Conservation (phyloP, 495 filamentous ascomycete species). For the Aspergillus mulundensis region DNA sequence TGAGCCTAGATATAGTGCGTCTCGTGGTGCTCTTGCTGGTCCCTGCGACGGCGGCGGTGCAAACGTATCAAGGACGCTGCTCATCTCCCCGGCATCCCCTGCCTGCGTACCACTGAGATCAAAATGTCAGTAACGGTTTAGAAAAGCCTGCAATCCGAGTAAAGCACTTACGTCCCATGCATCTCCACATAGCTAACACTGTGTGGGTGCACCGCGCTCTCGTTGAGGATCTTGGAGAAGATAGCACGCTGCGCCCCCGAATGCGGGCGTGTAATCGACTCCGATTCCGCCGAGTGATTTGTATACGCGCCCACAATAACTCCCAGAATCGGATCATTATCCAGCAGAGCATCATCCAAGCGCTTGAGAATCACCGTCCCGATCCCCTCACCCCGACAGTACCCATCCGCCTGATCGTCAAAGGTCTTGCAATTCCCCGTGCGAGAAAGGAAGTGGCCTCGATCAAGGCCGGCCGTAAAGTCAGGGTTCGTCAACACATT, state of each 20-base stretch:
- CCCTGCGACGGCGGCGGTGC: conserved; percentile 12
- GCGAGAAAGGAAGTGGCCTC: conserved; percentile 67
- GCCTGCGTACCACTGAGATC: conserved; percentile 43
- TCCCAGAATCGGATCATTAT: conserved; percentile 45
- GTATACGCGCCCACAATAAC: conserved; percentile 34
- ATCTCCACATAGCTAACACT: conserved; percentile 51
- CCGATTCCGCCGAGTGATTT: conserved; percentile 45
- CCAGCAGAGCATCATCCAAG: conserved; percentile 42
- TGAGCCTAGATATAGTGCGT: conserved; percentile 26
- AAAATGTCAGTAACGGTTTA: too few relatives aligned
- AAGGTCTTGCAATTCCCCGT: conserved; percentile 66
- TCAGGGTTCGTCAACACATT: conserved; percentile 27
- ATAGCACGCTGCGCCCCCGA: conserved; percentile 43
- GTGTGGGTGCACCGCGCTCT: conserved; percentile 38
- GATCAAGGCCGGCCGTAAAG: conserved; percentile 63
- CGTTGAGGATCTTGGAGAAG: too few relatives aligned
- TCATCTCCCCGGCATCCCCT: conserved; percentile 33
- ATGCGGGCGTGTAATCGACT: conserved; percentile 45
- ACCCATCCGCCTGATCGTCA: conserved; percentile 66
- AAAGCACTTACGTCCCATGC: too few relatives aligned
- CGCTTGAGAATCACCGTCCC: conserved; percentile 43
- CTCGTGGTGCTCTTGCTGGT: too few relatives aligned
- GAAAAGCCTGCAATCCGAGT: too few relatives aligned
- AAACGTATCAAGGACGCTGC: conserved; percentile 27
- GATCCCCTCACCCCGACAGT: conserved; percentile 56